Evolutionary conservation across 345 rosid genomes (phyloP), one percentile per base, ranked within the genome.

Genomic region (Dipteronia dyeriana): DNA sequence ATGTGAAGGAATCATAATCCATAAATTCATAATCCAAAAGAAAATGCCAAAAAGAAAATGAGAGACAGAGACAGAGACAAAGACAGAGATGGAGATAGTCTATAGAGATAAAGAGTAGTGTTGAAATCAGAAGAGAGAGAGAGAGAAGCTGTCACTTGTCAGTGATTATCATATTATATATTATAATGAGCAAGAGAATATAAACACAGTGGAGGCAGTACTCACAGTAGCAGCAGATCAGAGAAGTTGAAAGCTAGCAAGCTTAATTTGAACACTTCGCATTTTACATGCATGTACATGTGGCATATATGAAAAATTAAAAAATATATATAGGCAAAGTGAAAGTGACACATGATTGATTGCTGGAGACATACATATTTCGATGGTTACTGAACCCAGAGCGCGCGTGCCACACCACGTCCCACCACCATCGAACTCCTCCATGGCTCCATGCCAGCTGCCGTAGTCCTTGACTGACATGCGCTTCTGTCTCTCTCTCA

Each of bases 301-400:
- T 34, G 38, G 38, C 38, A 34, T 34, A 34, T 34, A 34, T 34
- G 38, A 9, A 45, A 45, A 45, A 11, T 9, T 9, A 4, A 10
- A 22, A 6, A 43, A 38, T 38, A n/a, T n/a, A n/a, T n/a, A n/a
- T n/a, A n/a, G n/a, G 75, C 60, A 12, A 13, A 20, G 3, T 66
- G 82, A 79, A 51, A 82, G 80, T 49, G 85, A 82, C 82, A 0
- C 9, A 70, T 80, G 83, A 80, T 80, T 22, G 61, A 38, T 60
- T 64, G 64, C 9, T 59, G 70, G 72, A 76, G 81, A 83, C 84
- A 81, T 34, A 34, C 4, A 4, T 34, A 34, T 75, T 70, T 74
- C 13, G 79, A 75, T 81, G 76, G 76, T 66, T 69, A 71, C 82
- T 68, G 60, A 26, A 61, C 73, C 34, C 80, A 34, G 38, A 34